Base-by-base conservation (phyloP, 2,329 filamentous ascomycete genomes). In the Claviceps arundinis region DNA sequence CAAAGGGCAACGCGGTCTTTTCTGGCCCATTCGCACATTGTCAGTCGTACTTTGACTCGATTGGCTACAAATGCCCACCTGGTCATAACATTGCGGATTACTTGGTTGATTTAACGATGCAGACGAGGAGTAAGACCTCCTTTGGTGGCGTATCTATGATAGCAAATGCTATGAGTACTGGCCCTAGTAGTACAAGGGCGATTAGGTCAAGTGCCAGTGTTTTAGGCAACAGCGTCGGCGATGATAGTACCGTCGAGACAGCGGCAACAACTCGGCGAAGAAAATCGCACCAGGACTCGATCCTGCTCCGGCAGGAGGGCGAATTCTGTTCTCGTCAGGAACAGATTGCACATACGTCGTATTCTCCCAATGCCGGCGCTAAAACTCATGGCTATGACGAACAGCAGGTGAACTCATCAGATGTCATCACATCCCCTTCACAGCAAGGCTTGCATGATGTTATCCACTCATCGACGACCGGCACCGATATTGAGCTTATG, bases 11-110 rank as follows among this genome's bases (percentile, higher is more conserved):
- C 60, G 86, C 88, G 1, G 93, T 98, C 7, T 98, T 94, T 66
- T 97, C 93, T 3, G 93, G 93, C 0, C 87, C 89, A 1, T 95
- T 97, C 65, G 74, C 80, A 1, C 83, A 83, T 57, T 98, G 93
- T 64, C 93, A 98, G 65, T 74, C 80, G 19, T 98, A 96, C 65
- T 98, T 98, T 61, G 89, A 96, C 62, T 78, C 82, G 47, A 84
- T 95, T 55, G 94, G 93, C 44, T 98, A 96, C 66, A 75, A 86
- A 48, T 98, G 94, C 63, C 93, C 93, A 11, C 85, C 90, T 24
- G 94, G 94, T 2, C 98, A 97, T 77, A 98, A 98, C 62, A 97
- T 98, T 67, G 93, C 93, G 4, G 93, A 98, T 66, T 98, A 96
- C 63, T 79, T 98, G 5, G 90, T 98, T 34, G 93, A 98, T 65